A percentile compares a stretch with the other conserved stretches of the same genome.
phyloP scores from a whole-genome alignment of 805 yeast genomes.

The Starmerella apicola region DNA sequence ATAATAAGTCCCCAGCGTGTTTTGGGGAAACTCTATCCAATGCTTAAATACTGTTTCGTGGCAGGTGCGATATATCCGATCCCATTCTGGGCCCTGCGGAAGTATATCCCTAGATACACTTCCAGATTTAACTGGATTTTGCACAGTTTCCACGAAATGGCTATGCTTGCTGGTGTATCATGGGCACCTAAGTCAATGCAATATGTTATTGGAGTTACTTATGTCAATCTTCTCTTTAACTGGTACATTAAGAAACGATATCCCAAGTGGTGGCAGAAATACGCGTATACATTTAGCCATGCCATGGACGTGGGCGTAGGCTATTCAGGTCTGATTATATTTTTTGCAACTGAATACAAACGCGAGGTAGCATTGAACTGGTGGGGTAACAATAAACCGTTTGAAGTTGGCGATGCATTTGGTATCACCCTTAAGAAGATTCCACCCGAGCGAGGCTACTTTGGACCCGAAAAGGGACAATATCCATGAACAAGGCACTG shows the following conservation, averaged over 20 bases:
- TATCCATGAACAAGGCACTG: slow-evolving; percentile 8
- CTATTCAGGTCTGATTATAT: slow-evolving; percentile 36
- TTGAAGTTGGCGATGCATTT: slow-evolving; percentile 9
- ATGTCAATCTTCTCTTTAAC: slow-evolving; percentile 34
- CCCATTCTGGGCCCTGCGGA: slow-evolving; percentile 18
- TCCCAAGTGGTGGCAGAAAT: slow-evolving; percentile 42
- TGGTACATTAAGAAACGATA: slow-evolving; percentile 33
- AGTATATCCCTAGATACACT: slow-evolving; percentile 11
- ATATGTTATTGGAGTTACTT: slow-evolving; percentile 32
- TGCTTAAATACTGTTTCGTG: slow-evolving; percentile 51
- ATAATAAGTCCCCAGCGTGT: slow-evolving; percentile 45
- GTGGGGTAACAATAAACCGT: slow-evolving; percentile 36
- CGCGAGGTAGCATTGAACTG: slow-evolving; percentile 31
- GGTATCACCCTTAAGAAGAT: slow-evolving; percentile 14
- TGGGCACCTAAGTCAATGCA: slow-evolving; percentile 39
- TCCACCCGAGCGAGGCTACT: slow-evolving; percentile 19
- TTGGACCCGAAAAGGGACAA: slow-evolving; percentile 16
- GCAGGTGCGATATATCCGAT: slow-evolving; percentile 33
- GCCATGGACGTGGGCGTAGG: slow-evolving; percentile 43
- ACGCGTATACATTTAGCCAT: slow-evolving; percentile 39
- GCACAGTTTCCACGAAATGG: slow-evolving; percentile 17
- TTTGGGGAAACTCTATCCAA: slow-evolving; percentile 43
- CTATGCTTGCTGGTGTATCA: slow-evolving; percentile 15
- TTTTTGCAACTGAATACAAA: slow-evolving; percentile 30
- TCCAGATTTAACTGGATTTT: slow-evolving; percentile 15